Evolutionary conservation across 371 early-diverging fungal genomes (phyloP).

Genomic region (Parasitella parasitica): DNA sequence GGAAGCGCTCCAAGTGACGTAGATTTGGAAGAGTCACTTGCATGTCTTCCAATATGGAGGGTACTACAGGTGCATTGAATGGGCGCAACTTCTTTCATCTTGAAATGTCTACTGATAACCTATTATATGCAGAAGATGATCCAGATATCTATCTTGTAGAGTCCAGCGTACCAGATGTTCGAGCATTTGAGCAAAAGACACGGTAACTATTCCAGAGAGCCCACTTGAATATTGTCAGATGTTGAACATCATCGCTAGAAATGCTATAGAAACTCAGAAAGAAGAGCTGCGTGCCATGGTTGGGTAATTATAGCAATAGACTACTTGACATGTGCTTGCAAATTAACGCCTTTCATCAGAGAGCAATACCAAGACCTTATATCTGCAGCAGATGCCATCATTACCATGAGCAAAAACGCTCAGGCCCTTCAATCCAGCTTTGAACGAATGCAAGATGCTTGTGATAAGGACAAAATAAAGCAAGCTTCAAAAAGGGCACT

Average conservation of each 20-base stretch:
- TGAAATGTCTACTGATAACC: constrained; percentile 9
- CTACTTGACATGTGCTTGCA: background rate
- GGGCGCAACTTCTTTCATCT: background rate
- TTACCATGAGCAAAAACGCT: constrained; percentile 69
- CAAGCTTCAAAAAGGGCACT: constrained; percentile 11
- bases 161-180: constrained; percentile 22
- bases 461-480: constrained; percentile 60
- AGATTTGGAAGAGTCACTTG: background rate
- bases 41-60: too few species aligned
- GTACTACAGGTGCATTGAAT: too few species aligned
- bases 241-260: background rate
- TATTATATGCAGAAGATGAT: constrained; percentile 4
- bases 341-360: constrained; percentile 32
- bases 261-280: constrained; percentile 75
- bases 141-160: constrained; percentile 20
- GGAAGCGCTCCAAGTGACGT: background rate
- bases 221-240: background rate
- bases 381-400: constrained; percentile 82
- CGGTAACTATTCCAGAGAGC: constrained; percentile 6
- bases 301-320: constrained; percentile 56
- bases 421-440: constrained; percentile 57
- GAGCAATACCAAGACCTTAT: constrained; percentile 84
- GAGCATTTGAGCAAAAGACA: constrained; percentile 26
- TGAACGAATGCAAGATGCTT: constrained; percentile 56
- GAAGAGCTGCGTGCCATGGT: constrained; percentile 84